Evolutionary conservation across 2,329 filamentous ascomycete species (phyloP).

Genomic region (Shiraia sp.): DNA sequence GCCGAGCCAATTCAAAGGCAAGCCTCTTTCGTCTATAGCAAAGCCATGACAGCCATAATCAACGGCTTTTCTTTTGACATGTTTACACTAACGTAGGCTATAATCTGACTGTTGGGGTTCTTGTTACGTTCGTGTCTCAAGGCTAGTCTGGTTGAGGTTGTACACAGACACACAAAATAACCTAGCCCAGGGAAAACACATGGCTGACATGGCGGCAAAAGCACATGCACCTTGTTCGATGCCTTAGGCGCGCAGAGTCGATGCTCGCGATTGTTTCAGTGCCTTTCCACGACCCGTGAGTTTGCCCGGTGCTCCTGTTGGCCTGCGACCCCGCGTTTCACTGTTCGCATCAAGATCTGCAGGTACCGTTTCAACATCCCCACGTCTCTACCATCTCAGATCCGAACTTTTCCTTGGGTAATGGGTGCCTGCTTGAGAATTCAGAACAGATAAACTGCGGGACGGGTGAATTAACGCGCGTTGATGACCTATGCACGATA

Average conservation of each 20-base stretch:
- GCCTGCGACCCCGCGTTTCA: slow-evolving; percentile 29
- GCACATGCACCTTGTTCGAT: slow-evolving; percentile 1
- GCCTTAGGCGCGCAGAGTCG: slow-evolving; percentile 8
- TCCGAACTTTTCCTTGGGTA: too few relatives aligned
- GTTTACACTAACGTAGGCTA: slow-evolving; percentile 13
- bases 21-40: slow-evolving; percentile 9
- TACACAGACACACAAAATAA: slow-evolving; percentile 17
- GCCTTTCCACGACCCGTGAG: slow-evolving; percentile 7
- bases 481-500: too few relatives aligned
- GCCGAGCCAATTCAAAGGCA: slow-evolving; percentile 3
- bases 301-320: slow-evolving; percentile 8
- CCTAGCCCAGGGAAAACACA: not conserved
- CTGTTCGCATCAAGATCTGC: slow-evolving; percentile 30
- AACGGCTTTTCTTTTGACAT: not conserved
- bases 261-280: slow-evolving; percentile 25
- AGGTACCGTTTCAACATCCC: slow-evolving; percentile 39
- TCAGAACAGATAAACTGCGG: not conserved
- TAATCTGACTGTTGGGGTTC: slow-evolving; percentile 5
- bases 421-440: not conserved
- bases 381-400: too few relatives aligned
- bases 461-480: slow-evolving; percentile 1
- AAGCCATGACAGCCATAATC: too few relatives aligned
- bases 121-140: slow-evolving; percentile 19
- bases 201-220: slow-evolving; percentile 6
- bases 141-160: slow-evolving; percentile 1